Evolutionary conservation across 768 basidiomycete species (phyloP), one percentile per base, ranked within the genome.

Genomic region (Lanmaoa rubissima): DNA sequence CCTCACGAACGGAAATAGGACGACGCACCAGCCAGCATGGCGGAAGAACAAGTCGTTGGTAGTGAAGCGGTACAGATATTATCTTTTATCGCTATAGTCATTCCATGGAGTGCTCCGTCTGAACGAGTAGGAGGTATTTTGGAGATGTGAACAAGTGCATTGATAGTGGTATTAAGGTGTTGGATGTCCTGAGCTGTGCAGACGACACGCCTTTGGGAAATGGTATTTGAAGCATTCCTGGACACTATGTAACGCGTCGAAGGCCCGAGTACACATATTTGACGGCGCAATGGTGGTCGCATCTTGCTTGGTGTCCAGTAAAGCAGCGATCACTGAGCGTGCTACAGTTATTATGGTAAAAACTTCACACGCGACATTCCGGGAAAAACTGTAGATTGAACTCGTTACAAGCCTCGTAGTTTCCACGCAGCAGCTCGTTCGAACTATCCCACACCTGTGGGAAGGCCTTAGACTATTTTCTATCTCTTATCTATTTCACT

Each of bases 41-140:
- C 71, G 1, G 93, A 94, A 3, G 91, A 86, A 67, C 92, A 93
- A 38, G 91, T 90, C 4, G 86, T 87, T 0, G 83, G 83, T 63
- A 87, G 76, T 3, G 73, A 72, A 1, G 68, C 58, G 1, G 90
- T 92, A 49, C 87, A 86, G 53, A 98, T 94, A 65, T 92, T 93
- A 61, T 95, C 93, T 72, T 98, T 97, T 48, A 96, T 72, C 0
- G 85, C 92, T 5, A 96, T 72, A 3, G 78, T 71, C 48, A 81
- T 63, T n/a, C 73, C 78, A 17, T 63, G 58, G 19, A 86, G 68
- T 3, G 75, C 59, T 0, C 67, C 67, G 31, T 69, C 60, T 8
- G 14, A 53, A 24, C 32, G 43, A 0, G 34, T 19, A 0, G 48
- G 35, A 11, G 55, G 44, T 16, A 32, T 39, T 3, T 56, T 39